These are phyloP conservation scores for Fraxinus americana DNA, from an alignment of 257 asterid genomes.

Conservation along the genomic window DNA sequence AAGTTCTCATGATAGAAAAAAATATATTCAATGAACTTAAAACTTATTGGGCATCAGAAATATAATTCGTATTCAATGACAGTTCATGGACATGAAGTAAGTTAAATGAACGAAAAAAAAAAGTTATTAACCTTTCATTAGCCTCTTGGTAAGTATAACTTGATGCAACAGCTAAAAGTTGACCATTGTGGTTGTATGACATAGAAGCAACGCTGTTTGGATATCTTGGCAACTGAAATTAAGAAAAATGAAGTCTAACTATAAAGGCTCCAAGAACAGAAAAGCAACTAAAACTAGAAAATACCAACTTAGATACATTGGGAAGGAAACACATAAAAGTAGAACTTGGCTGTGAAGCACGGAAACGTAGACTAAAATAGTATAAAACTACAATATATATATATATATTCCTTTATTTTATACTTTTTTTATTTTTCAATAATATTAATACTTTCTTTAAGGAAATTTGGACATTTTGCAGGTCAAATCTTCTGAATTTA, in stretches of 20 bases:
- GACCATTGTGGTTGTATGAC: slow-evolving; percentile 74
- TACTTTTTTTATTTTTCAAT: not conserved
- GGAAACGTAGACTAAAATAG: not conserved
- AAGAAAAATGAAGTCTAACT: slow-evolving; percentile 18
- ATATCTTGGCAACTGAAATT: slow-evolving; percentile 61
- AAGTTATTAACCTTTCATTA: slow-evolving; percentile 54
- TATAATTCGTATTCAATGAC: not conserved
- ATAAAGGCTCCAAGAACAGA: slow-evolving; percentile 12
- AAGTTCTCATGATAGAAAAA: not conserved
- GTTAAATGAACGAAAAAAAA: slow-evolving; percentile 8
- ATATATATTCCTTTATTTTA: no score
- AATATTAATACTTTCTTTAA: not conserved
- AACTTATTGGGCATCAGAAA: not conserved
- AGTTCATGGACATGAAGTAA: not conserved
- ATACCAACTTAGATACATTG: slow-evolving; percentile 1
- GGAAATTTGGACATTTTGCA: not conserved
- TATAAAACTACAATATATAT: no score
- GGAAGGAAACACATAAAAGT: not conserved
- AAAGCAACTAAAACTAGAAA: not conserved
- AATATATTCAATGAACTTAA: not conserved
- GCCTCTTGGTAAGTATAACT: slow-evolving; percentile 80
- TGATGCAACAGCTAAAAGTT: slow-evolving; percentile 77
- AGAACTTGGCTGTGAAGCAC: not conserved
- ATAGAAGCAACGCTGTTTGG: slow-evolving; percentile 66
- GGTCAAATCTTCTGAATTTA: not conserved